Conservation (phyloP, 1,284 basidiomycete genomes). For the Sporisorium scitamineum region DNA sequence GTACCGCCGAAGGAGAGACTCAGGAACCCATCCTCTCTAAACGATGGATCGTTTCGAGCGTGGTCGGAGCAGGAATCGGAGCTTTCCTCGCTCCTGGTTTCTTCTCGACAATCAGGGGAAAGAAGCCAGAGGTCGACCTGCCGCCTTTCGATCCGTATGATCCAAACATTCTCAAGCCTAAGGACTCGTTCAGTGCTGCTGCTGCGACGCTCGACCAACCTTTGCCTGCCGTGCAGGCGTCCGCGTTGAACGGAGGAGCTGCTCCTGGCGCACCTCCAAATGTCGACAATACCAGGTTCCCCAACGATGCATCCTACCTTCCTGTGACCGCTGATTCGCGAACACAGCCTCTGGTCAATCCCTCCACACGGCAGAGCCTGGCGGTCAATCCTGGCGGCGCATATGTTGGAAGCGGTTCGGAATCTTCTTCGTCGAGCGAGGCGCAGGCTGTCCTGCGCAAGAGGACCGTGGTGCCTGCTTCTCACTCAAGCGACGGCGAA, state of each 20-base stretch:
- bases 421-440: not conserved
- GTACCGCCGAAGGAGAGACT: not conserved
- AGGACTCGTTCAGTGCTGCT: constrained; percentile 20
- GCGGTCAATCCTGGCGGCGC: not conserved
- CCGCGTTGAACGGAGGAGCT: not conserved
- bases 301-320: not conserved
- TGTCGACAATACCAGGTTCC: constrained; percentile 4
- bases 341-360: not conserved
- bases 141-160: constrained; percentile 47
- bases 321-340: not conserved
- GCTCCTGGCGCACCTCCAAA: not conserved
- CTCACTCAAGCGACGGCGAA: not conserved
- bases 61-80: constrained; percentile 10
- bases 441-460: constrained; percentile 28
- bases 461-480: not conserved
- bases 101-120: not conserved
- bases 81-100: constrained; percentile 12
- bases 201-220: constrained; percentile 10
- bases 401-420: not conserved
- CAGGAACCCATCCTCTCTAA: not conserved
- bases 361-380: not conserved
- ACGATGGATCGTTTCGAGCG: constrained; percentile 4
- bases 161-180: constrained; percentile 28
- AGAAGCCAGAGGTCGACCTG: not conserved
- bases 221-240: not conserved